Evolutionary conservation across 2,329 filamentous ascomycete genomes (phyloP), one percentile per base, ranked within the genome.

Genomic region (Aureobasidium sp.): DNA sequence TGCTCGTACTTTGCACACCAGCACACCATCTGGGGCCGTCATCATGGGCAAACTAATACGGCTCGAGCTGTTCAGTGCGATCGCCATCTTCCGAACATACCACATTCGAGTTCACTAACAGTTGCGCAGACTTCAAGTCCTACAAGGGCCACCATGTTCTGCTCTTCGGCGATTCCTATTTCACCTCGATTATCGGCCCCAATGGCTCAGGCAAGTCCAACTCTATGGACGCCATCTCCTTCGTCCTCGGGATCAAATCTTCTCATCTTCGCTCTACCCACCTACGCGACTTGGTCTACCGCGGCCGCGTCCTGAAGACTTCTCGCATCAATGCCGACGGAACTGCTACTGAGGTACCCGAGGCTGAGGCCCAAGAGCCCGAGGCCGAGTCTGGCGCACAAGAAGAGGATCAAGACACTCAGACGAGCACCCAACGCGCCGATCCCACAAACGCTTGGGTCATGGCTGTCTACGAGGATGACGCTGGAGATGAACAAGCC

Each of bases 201-300:
- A 99, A 99, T 92, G 94, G 94, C 80, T 97, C 94, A 39, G 94
- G 94, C 67, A 99, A 99, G 77, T 99, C 94, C 22, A 99, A 99
- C 75, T 96, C 92, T 64, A 99, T 99, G 94, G 94, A 99, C 75
- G 94, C 94, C 68, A 99, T 99, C 69, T 99, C 94, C 67, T 99
- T 99, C 76, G 94, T 99, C 64, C 84, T 99, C 62, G 94, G 94
- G 67, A 97, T 99, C 75, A 97, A 97, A 75, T 99, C 94, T 3
- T 95, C 93, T n/a, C 93, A 97, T 74, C 82, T 99, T 61, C 91
- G 94, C 70, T 99, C 95, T 3, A 86, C 91, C 39, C 91, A 97
- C 70, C 84, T 99, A 27, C 90, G 91, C 75, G 94, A 99, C 73
- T 84, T 99, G 39, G 90, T 99, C 61, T 99, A 99, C 74, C 92